phyloP scores from a whole-genome alignment of 2,329 filamentous ascomycete species.

The Thermomyces lanuginosus region DNA sequence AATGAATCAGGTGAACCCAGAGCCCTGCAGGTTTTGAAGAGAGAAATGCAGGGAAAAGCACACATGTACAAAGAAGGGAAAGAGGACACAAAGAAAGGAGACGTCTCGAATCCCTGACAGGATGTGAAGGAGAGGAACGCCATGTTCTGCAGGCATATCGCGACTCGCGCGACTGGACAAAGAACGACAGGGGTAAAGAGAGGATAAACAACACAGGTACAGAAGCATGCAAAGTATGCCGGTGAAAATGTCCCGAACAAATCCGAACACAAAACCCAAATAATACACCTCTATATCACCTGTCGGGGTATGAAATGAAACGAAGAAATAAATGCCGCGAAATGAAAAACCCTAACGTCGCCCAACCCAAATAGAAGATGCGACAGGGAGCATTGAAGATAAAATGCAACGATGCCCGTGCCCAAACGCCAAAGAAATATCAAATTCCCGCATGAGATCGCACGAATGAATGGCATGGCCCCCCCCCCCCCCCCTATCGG shows the following conservation, averaged over 20 bases:
- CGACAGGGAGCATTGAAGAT: background rate
- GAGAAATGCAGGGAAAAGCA: conserved; percentile 4
- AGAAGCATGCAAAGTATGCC: conserved; percentile 9
- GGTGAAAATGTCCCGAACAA: conserved; percentile 12
- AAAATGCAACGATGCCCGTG: conserved; percentile 1
- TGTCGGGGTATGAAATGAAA: conserved; percentile 20
- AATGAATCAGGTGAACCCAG: conserved; percentile 1
- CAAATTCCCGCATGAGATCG: too few species aligned
- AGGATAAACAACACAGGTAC: conserved; percentile 10
- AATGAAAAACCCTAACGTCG: conserved; percentile 2
- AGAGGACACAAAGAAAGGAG: conserved; percentile 5
- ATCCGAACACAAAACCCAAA: conserved; percentile 11
- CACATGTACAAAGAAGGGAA: conserved; percentile 8
- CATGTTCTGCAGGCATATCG: conserved; percentile 6
- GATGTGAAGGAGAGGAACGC: conserved; percentile 5
- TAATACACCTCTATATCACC: conserved; percentile 21
- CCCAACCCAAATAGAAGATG: conserved; percentile 2
- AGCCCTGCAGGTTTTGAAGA: conserved; percentile 2
- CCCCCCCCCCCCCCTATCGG: conserved; percentile 17
- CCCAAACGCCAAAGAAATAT: conserved; percentile 6
- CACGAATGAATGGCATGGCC: too few species aligned
- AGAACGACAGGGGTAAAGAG: conserved; percentile 8
- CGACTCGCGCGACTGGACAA: conserved; percentile 6
- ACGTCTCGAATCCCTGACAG: conserved; percentile 4
- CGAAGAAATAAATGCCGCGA: conserved; percentile 8